These are phyloP conservation scores for Aspergillus biplanus DNA, from an alignment of 495 filamentous ascomycete genomes.

Conservation along the genomic window DNA sequence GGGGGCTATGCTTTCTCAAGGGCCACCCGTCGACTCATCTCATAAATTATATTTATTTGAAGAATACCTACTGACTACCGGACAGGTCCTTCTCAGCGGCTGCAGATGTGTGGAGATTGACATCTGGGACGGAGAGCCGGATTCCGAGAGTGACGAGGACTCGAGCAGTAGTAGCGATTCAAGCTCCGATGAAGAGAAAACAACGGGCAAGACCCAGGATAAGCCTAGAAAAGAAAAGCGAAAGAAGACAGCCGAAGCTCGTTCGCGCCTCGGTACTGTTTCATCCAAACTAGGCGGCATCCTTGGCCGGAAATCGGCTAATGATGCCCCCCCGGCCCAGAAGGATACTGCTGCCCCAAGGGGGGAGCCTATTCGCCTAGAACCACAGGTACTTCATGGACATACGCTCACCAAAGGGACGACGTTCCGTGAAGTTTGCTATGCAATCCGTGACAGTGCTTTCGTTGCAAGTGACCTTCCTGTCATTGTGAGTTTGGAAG, in stretches of 20 bases:
- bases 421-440: constrained; percentile 81
- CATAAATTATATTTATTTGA: background rate
- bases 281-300: constrained; percentile 32
- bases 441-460: constrained; percentile 74
- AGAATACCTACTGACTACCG: constrained; percentile 1
- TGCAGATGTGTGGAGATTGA: constrained; percentile 95
- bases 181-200: constrained; percentile 24
- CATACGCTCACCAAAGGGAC: constrained; percentile 89
- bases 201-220: constrained; percentile 22
- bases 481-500: constrained; percentile 86
- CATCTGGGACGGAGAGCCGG: constrained; percentile 82
- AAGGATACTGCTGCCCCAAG: constrained; percentile 33
- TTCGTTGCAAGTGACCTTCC: constrained; percentile 78
- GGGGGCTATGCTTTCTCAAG: background rate
- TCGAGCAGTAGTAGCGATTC: constrained; percentile 30
- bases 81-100: constrained; percentile 70
- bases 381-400: constrained; percentile 85
- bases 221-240: constrained; percentile 26
- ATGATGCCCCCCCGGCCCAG: constrained; percentile 4
- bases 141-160: constrained; percentile 38
- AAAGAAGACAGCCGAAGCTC: constrained; percentile 25
- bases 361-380: constrained; percentile 43
- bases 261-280: constrained; percentile 24
- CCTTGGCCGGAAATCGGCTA: constrained; percentile 27
- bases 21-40: background rate